These are phyloP conservation scores for Balakata baccata DNA, from an alignment of 345 rosid genomes.

Conservation along the genomic window DNA sequence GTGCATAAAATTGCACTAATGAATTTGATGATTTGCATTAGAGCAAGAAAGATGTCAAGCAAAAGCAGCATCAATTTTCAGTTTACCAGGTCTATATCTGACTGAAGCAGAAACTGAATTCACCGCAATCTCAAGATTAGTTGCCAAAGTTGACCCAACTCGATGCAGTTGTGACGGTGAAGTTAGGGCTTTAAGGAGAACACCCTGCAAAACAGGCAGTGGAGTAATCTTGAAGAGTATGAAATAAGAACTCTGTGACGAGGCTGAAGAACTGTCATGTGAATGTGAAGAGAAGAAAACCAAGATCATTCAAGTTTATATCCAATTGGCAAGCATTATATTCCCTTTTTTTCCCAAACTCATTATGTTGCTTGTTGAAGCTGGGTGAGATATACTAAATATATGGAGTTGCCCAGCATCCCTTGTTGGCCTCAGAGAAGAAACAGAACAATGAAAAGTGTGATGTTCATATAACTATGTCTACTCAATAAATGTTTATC, in stretches of 20 bases:
- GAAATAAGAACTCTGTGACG: background rate
- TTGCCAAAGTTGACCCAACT: conserved; percentile 27
- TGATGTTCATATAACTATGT: background rate
- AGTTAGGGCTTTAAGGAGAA: conserved; percentile 37
- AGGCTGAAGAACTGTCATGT: background rate
- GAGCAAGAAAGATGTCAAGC: background rate
- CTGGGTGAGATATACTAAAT: background rate
- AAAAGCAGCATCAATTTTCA: background rate
- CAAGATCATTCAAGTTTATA: background rate
- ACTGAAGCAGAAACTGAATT: conserved; percentile 31
- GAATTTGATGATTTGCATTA: background rate
- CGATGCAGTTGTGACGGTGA: conserved; percentile 26
- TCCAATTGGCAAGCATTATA: background rate
- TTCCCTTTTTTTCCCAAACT: background rate
- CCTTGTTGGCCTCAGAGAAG: background rate
- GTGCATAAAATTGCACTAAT: background rate
- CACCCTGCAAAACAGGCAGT: conserved; percentile 37
- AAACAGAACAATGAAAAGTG: background rate
- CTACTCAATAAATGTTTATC: background rate
- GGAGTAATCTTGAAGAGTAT: conserved; percentile 1
- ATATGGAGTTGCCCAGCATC: background rate
- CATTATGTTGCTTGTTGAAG: background rate
- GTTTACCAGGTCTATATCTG: conserved; percentile 37
- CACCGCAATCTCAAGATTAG: conserved; percentile 12
- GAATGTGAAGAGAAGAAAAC: background rate